These are phyloP conservation scores for Elsinoe ampelina DNA, from an alignment of 2,329 filamentous ascomycete species.

Conservation along the genomic window DNA sequence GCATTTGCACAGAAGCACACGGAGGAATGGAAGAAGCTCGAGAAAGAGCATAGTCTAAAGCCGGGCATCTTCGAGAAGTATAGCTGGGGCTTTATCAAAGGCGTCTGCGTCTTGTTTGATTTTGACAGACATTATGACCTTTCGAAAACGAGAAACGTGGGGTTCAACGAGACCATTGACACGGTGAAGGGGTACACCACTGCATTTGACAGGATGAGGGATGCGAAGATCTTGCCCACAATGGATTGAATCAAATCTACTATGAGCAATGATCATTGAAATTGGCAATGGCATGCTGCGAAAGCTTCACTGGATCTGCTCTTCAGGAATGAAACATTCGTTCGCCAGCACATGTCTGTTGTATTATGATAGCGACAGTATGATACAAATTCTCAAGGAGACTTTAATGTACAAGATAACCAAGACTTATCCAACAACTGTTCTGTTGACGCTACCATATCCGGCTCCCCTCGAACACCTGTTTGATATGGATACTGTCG, in stretches of 20 bases:
- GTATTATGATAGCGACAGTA: no score
- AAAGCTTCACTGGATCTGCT: no score
- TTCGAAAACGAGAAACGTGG: slow-evolving; percentile 32
- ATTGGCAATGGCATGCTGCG: no score
- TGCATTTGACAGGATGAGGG: slow-evolving; percentile 37
- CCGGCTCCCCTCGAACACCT: not conserved
- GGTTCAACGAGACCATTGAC: slow-evolving; percentile 34
- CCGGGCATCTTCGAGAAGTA: slow-evolving; percentile 30
- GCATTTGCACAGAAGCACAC: slow-evolving; percentile 28
- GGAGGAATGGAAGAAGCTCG: slow-evolving; percentile 25
- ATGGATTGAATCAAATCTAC: not conserved
- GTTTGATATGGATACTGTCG: not conserved
- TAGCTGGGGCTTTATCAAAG: slow-evolving; percentile 31
- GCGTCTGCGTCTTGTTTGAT: slow-evolving; percentile 34
- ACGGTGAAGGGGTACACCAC: slow-evolving; percentile 31
- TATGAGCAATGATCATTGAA: no score
- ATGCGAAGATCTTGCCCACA: slow-evolving; percentile 34
- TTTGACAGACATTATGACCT: slow-evolving; percentile 40
- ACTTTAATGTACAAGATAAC: no score
- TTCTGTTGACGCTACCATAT: not conserved
- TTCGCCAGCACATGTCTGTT: not conserved
- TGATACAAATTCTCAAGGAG: no score
- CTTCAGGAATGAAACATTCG: not conserved
- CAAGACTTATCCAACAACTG: no score
- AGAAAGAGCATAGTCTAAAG: slow-evolving; percentile 30